phyloP scores from a whole-genome alignment of 1,284 basidiomycete genomes.

The Mrakiaceae sp. region DNA sequence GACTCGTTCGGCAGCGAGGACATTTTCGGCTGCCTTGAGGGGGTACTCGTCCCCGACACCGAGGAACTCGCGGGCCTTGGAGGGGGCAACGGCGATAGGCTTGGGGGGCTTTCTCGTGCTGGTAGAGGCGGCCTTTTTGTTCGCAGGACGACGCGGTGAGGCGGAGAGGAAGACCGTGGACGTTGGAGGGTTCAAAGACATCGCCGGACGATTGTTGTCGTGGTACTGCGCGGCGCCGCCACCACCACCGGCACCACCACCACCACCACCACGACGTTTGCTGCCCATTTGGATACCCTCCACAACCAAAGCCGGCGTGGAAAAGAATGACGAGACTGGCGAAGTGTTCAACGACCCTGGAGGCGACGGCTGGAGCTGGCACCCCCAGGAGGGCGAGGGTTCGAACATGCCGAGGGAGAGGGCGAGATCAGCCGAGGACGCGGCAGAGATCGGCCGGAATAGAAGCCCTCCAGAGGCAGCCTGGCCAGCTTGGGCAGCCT shows the following conservation, averaged over 20 bases:
- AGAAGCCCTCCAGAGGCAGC: not conserved
- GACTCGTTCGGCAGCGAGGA: not conserved
- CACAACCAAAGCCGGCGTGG: too few relatives aligned
- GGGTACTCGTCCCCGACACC: conserved; percentile 14
- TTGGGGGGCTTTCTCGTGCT: too few relatives aligned
- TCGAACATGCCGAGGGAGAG: conserved; percentile 24
- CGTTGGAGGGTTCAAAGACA: too few relatives aligned
- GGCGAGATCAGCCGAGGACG: conserved; percentile 19
- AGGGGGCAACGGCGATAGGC: conserved; percentile 18
- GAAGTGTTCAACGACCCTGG: conserved; percentile 9
- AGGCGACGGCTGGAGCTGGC: conserved; percentile 21
- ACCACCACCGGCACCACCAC: too few relatives aligned
- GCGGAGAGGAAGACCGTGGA: too few relatives aligned
- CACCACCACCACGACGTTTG: too few relatives aligned
- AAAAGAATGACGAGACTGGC: not conserved
- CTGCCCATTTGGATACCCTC: too few relatives aligned
- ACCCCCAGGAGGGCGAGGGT: conserved; percentile 18
- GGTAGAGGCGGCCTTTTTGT: too few relatives aligned
- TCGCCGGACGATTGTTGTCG: too few relatives aligned
- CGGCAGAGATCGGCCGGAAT: not conserved
- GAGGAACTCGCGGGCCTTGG: conserved; percentile 26
- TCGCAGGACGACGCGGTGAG: too few relatives aligned
- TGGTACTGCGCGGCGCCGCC: too few relatives aligned
- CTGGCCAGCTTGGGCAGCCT: not conserved
- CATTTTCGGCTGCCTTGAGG: not conserved